Evolutionary conservation across 1,284 basidiomycete genomes (phyloP).

Genomic region (Cutaneotrichosporon dermatis): DNA sequence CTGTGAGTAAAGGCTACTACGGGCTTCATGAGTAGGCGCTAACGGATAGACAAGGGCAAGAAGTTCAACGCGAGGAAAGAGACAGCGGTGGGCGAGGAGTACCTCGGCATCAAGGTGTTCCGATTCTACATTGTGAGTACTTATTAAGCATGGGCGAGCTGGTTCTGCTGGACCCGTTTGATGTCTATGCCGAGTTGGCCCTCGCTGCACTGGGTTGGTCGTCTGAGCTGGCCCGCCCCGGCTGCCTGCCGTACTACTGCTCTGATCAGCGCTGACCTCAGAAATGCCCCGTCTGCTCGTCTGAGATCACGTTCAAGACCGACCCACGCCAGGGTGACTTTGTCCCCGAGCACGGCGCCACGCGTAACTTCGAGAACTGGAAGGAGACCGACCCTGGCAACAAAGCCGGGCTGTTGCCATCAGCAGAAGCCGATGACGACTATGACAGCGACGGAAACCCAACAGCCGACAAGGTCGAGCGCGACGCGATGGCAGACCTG

Average conservation of each 20-base stretch:
- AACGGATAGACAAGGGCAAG: slow-evolving; percentile 67
- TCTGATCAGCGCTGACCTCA: slow-evolving; percentile 19
- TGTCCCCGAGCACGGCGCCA: slow-evolving; percentile 83
- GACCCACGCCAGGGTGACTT: slow-evolving; percentile 98
- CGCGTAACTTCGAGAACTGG: slow-evolving; percentile 77
- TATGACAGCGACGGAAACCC: slow-evolving; percentile 63
- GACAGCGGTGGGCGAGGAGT: slow-evolving; percentile 93
- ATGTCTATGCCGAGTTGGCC: too few species aligned
- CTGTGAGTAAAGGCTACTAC: slow-evolving; percentile 54
- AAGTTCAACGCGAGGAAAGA: slow-evolving; percentile 99
- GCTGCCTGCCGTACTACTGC: not conserved
- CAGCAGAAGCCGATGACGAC: slow-evolving; percentile 45
- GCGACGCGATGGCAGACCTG: slow-evolving; percentile 94
- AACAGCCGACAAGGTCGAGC: slow-evolving; percentile 27
- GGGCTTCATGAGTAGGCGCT: not conserved
- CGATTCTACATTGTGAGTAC: slow-evolving; percentile 49
- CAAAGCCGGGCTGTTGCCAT: slow-evolving; percentile 39
- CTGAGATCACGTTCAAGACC: slow-evolving; percentile 99
- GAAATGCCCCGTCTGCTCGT: slow-evolving; percentile 80
- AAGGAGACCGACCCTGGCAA: slow-evolving; percentile 33
- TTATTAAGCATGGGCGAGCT: too few species aligned
- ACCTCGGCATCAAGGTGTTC: slow-evolving; percentile 84
- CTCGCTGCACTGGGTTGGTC: too few species aligned
- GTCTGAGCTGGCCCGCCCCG: too few species aligned
- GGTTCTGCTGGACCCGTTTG: too few species aligned